Conservation (phyloP, 208 protist genomes). For the Crithidia acanthocephali region DNA sequence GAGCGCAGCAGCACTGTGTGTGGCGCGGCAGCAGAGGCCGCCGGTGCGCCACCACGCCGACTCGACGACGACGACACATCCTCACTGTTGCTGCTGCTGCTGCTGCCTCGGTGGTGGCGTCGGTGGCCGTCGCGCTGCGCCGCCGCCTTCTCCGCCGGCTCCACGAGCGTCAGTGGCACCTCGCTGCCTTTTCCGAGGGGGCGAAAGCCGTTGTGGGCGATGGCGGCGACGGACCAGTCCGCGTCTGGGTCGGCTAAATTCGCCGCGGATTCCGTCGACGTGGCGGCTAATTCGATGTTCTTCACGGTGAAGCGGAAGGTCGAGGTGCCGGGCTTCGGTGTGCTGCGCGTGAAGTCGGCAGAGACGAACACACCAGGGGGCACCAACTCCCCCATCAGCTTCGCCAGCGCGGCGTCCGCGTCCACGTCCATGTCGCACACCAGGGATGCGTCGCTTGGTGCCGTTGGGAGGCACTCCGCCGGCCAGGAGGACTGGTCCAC, state of each 20-base stretch:
- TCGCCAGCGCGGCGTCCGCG: conserved; percentile 40
- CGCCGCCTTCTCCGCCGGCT: conserved; percentile 2
- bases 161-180: conserved; percentile 54
- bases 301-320: conserved; percentile 67
- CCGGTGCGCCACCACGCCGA: neutral
- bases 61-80: conserved; percentile 24
- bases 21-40: neutral
- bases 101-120: neutral
- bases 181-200: conserved; percentile 82
- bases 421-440: conserved; percentile 38
- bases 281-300: conserved; percentile 55
- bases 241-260: conserved; percentile 46
- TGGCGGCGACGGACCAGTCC: conserved; percentile 82
- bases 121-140: too few species aligned
- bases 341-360: conserved; percentile 71
- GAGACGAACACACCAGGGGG: conserved; percentile 81
- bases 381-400: conserved; percentile 73
- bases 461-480: conserved; percentile 30
- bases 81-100: neutral
- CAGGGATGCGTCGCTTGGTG: conserved; percentile 38
- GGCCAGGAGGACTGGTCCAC: conserved; percentile 68
- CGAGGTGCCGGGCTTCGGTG: conserved; percentile 38
- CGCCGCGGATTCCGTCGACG: conserved; percentile 45
- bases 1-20: conserved; percentile 52
- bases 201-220: conserved; percentile 89